Base-by-base conservation (phyloP, 2,329 filamentous ascomycete genomes). In the Ophiosphaerella narmari region DNA sequence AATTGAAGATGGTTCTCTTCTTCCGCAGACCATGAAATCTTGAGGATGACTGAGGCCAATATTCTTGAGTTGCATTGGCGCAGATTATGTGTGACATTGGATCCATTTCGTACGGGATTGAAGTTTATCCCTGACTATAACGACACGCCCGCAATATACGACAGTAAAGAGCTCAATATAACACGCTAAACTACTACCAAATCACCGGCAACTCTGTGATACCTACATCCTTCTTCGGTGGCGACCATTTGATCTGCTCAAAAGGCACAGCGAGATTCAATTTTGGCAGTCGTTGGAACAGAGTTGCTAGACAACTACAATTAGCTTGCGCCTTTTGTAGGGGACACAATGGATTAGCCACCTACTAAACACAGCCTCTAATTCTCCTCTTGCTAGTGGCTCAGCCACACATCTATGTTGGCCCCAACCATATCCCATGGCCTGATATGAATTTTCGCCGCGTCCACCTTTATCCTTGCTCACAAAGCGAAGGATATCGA, bases 371-470 rank as follows among this genome's bases (percentile, higher is more conserved):
- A 77, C 76, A 49, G 71, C 66, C 39, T 71, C 71, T 43, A 80
- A 58, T 57, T 80, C 78, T 0, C 72, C 65, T 42, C 73, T 71
- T 4, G 78, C 74, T 8, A 80, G 60, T 36, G 67, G 65, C 57
- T 80, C 78, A 5, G 76, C 78, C 21, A 79, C 67, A 59, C 79
- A 80, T 9, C 77, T 65, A 55, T 80, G 78, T 12, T 72, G 67
- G 1, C 78, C 78, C 54, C 72, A 80, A 0, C 78, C 78, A 59
- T 74, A 80, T 0, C 78, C 78, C 11, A 80, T 66, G 0, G 71
- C 71, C 38, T 75, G 67, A 24, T 52, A 54, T 41, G 54, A 50
- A 35, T 63, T 58, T 24, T 56, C 57, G 3, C 52, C 59, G 12
- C 45, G 34, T 14, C 49, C 55, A 3, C 50, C 56, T 26, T 59